These are phyloP conservation scores for Juglanconis oblonga DNA, from an alignment of 2,329 filamentous ascomycete species.

Conservation along the genomic window DNA sequence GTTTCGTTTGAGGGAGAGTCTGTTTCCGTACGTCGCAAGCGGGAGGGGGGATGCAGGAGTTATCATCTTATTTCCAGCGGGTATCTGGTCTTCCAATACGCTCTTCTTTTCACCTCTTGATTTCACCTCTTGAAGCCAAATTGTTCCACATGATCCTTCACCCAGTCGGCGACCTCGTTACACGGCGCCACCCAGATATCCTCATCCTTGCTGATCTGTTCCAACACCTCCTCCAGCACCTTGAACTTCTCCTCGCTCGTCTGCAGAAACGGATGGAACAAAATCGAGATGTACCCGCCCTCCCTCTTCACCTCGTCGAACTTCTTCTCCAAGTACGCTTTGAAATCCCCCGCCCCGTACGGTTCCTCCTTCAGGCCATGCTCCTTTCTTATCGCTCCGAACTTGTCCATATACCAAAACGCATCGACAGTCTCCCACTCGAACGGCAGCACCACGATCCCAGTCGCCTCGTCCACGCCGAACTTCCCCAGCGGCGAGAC, in stretches of 20 bases:
- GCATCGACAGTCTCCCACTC: slow-evolving; percentile 29
- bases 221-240: slow-evolving; percentile 25
- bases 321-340: slow-evolving; percentile 20
- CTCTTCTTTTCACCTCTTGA: background rate
- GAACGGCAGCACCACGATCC: slow-evolving; percentile 27
- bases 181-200: slow-evolving; percentile 29
- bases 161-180: slow-evolving; percentile 25
- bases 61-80: background rate
- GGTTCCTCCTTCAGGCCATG: slow-evolving; percentile 19
- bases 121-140: slow-evolving; percentile 11
- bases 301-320: slow-evolving; percentile 21
- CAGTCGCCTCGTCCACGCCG: slow-evolving; percentile 16
- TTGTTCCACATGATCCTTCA: slow-evolving; percentile 16
- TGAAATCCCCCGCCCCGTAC: slow-evolving; percentile 20
- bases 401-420: slow-evolving; percentile 32
- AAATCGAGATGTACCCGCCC: slow-evolving; percentile 25
- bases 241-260: slow-evolving; percentile 25
- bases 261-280: slow-evolving; percentile 30
- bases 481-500: slow-evolving; percentile 26
- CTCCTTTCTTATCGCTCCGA: slow-evolving; percentile 19
- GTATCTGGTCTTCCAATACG: background rate
- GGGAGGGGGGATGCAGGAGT: background rate
- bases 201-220: slow-evolving; percentile 18
- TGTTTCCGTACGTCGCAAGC: no score
- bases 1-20: no score